Percentiles rank a stretch among this genome's conserved stretches.
Conservation (phyloP, 768 basidiomycete genomes). For the Rhodocollybia butyracea region DNA sequence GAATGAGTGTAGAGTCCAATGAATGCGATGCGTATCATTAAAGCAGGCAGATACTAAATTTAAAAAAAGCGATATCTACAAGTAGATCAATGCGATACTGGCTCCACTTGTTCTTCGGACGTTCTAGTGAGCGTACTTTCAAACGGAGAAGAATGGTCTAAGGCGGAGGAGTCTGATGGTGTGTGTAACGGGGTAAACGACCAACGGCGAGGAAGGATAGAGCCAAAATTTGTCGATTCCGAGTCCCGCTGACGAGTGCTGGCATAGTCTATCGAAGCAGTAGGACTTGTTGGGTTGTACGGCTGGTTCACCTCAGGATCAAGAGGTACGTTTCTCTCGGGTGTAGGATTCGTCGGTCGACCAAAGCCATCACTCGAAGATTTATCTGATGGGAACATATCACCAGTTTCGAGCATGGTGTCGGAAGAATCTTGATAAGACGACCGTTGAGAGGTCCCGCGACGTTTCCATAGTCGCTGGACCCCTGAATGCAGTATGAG, state of each 20-base stretch:
- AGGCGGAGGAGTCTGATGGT: slow-evolving; percentile 7
- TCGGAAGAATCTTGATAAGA: slow-evolving; percentile 13
- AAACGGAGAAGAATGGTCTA: slow-evolving; percentile 4
- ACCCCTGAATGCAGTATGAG: slow-evolving; percentile 49
- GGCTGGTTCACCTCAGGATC: slow-evolving; percentile 32
- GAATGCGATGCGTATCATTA: background rate
- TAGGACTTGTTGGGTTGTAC: slow-evolving; percentile 27
- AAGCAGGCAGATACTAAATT: background rate
- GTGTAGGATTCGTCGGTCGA: slow-evolving; percentile 40
- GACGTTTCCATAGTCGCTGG: slow-evolving; percentile 24
- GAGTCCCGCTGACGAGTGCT: slow-evolving; percentile 8
- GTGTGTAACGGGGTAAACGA: slow-evolving; percentile 13
- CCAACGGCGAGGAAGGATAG: slow-evolving; percentile 13
- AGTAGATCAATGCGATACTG: background rate
- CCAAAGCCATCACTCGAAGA: slow-evolving; percentile 5
- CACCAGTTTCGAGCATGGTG: slow-evolving; percentile 25
- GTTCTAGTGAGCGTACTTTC: slow-evolving; percentile 1
- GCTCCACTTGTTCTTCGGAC: slow-evolving; percentile 3
- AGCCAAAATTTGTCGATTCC: slow-evolving; percentile 12
- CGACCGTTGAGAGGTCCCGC: background rate
- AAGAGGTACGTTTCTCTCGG: slow-evolving; percentile 27
- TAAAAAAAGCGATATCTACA: background rate
- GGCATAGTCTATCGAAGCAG: slow-evolving; percentile 6
- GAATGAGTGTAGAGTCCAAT: background rate
- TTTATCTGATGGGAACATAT: slow-evolving; percentile 8